These are phyloP conservation scores for Sphagnum contortum DNA, from an alignment of 225 moss, liverwort and hornwort species.

Conservation along the genomic window DNA sequence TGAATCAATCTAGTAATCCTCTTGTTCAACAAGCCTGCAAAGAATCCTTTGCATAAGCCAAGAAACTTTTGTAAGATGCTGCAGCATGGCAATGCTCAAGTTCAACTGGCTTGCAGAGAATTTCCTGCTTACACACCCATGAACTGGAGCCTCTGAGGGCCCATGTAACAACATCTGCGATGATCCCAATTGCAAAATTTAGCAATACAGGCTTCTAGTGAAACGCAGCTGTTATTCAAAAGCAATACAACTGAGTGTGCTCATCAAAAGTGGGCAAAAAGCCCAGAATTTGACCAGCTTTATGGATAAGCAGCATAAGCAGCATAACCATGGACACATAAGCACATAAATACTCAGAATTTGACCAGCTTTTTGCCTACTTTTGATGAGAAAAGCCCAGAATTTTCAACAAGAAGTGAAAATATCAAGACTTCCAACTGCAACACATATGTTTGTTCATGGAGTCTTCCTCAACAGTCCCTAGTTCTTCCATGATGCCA, in stretches of 20 bases:
- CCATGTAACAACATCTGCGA: too few relatives aligned
- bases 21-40: conserved; percentile 31
- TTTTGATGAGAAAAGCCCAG: neutral
- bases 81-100: neutral
- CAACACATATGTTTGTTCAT: neutral
- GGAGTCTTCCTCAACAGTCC: neutral
- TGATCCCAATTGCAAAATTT: neutral
- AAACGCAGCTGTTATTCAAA: too few relatives aligned
- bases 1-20: neutral
- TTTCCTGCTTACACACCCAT: neutral
- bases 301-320: too few relatives aligned
- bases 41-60: conserved; percentile 35
- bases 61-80: too few relatives aligned
- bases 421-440: neutral
- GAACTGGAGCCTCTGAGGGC: too few relatives aligned
- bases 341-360: too few relatives aligned
- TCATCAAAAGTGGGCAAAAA: too few relatives aligned
- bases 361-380: too few relatives aligned
- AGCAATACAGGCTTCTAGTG: too few relatives aligned
- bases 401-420: neutral
- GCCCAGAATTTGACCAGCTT: too few relatives aligned
- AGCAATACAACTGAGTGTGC: too few relatives aligned
- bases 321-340: too few relatives aligned
- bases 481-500: neutral
- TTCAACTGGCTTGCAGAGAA: neutral